Evolutionary conservation across 2,329 filamentous ascomycete species (phyloP), one percentile per base, ranked within the genome.

Genomic region (Xylaria polymorpha): DNA sequence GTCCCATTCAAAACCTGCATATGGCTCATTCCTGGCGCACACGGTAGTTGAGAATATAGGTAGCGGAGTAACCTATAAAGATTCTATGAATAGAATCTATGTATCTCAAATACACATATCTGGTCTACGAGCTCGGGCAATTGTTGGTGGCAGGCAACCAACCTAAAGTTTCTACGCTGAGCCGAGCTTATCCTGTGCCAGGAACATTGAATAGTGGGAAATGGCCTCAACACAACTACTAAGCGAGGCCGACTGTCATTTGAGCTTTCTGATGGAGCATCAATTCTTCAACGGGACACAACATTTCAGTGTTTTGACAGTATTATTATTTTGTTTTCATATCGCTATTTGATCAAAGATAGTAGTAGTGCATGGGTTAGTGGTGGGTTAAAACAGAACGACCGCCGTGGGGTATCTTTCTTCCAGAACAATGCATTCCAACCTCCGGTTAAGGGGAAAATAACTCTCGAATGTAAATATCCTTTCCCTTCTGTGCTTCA

Each of bases 351-450:
- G 22, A 63, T 44, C 63, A 66, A 37, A 7, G 56, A 63, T 68
- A 65, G 64, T 68, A 65, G 64, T 48, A 61, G 53, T 55, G 48
- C n/a, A 29, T 66, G 29, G 59, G 37, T 59, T 59, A 60, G 39
- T 58, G 55, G 56, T 62, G 64, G 43, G 43, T 44, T 44, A 67
- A 71, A 63, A 66, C 57, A 63, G 37, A 64, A 67, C 56, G 60
- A 66, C 68, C 70, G 70, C 68, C 68, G 70, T 72, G 66, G 70
- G 70, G 70, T 72, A 72, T 72, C 70, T 72, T 70, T 64, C 68
- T 67, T 66, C 68, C 66, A 65, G 62, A 66, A 70, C 55, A 70
- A 72, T 70, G 68, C 70, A 63, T 70, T 61, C 53, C 64, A 64
- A 67, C 64, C 61, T 67, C 58, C 62, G 41, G 50, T 46, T 68